Evolutionary conservation across 352 stramenopile genomes (phyloP), one percentile per base, ranked within the genome.

Genomic region (Pythium sukuiense): DNA sequence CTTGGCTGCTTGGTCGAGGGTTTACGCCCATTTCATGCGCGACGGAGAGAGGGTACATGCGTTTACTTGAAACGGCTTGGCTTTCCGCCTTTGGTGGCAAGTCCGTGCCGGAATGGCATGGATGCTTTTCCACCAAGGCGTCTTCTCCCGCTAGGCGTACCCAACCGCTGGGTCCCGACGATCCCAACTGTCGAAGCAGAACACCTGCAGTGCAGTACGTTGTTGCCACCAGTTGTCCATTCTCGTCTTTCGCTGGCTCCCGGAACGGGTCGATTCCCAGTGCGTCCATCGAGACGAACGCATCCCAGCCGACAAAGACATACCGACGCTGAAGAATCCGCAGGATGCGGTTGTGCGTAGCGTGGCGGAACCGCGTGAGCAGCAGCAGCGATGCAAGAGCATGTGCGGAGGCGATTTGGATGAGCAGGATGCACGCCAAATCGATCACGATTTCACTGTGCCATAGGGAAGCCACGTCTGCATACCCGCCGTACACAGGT

Each of bases 221-320:
- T 3, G 46, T 54, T 1, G 26, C 46, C 24, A 54, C 46, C 12
- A 54, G 24, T 7, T 33, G 46, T 1, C 46, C 46, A 12, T 30
- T 33, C 14, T 33, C 26, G 26, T 54, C 46, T 54, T n/a, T 12
- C 20, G 33, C 46, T 6, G 46, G 46, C 14, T 54, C 46, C 2
- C 46, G 26, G 18, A 54, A 27, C 16, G 43, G 43, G 16, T 50
- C 43, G 20, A 50, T 50, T 9, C 71, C 71, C 4, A 77, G 50
- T 16, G 26, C 62, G 12, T 75, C 63, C 67, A 75, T 75, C 6
- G 52, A 55, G 2, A 62, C 55, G 18, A 70, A 48, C 33, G 61
- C 59, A 55, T 76, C 70, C 73, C 73, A 79, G 4, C 70, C 73
- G 13, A 79, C 66, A 35, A 77, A 60, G 1, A 77, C 16, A 35